A percentile compares a stretch with the other conserved stretches of the same genome.
Conservation (phyloP, 768 basidiomycete genomes). For the Candolleomyces efflorescens region DNA sequence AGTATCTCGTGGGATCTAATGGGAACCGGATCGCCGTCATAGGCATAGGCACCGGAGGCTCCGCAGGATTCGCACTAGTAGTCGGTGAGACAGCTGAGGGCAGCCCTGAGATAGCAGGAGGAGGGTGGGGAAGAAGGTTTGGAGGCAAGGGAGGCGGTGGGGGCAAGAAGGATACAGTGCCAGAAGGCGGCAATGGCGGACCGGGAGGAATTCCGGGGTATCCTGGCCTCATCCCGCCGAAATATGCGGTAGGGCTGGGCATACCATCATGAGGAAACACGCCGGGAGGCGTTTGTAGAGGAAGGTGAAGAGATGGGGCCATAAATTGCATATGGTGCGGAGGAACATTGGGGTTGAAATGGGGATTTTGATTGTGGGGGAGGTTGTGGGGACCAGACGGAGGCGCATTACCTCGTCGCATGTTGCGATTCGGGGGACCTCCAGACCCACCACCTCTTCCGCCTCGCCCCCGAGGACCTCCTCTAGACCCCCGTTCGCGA, state of each 20-base stretch:
- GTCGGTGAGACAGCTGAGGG: conserved; percentile 14
- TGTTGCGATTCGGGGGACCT: conserved; percentile 15
- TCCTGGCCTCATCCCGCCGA: not conserved
- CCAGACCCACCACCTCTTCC: conserved; percentile 26
- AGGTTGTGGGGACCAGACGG: conserved; percentile 20
- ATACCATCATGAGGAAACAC: not conserved
- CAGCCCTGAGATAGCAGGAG: conserved; percentile 7
- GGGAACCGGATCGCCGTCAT: conserved; percentile 45
- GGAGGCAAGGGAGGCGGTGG: conserved; percentile 10
- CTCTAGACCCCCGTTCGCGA: not conserved
- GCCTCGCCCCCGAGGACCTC: conserved; percentile 21
- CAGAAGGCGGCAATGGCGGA: not conserved
- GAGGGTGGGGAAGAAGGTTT: conserved; percentile 8
- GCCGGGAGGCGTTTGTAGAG: conserved; percentile 9
- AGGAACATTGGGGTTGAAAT: conserved; percentile 27
- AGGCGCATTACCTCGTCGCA: conserved; percentile 11
- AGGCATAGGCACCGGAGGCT: conserved; percentile 43
- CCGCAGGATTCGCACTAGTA: conserved; percentile 18
- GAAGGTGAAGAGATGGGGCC: conserved; percentile 28
- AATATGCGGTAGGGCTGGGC: not conserved
- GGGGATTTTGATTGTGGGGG: conserved; percentile 24
- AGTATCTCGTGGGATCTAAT: conserved; percentile 61
- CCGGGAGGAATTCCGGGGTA: not conserved
- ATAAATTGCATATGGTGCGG: conserved; percentile 5
- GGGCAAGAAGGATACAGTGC: conserved; percentile 10